A percentile compares a stretch with the other conserved stretches of the same genome.
Evolutionary conservation across 176 grass and related monocot genomes (phyloP).

Genomic region (Hsuehochloa calcarea): DNA sequence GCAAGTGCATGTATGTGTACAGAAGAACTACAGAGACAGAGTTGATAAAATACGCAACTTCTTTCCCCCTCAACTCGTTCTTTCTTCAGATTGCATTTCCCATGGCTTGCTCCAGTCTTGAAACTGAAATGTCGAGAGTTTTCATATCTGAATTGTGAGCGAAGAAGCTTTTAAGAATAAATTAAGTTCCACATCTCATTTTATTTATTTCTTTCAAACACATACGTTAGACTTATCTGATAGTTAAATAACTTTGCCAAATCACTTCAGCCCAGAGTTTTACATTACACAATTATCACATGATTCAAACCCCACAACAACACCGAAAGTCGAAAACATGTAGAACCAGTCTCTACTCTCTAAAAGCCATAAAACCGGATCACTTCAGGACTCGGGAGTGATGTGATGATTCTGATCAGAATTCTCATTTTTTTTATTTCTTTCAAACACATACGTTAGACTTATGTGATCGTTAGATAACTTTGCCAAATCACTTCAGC

Average conservation of each 20-base stretch:
- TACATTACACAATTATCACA: neutral
- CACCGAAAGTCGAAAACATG: neutral
- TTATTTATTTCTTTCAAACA: neutral
- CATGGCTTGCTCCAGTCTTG: neutral
- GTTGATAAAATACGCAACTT: neutral
- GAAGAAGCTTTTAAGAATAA: neutral
- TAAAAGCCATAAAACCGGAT: neutral
- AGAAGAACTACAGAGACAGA: neutral
- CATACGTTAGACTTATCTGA: neutral
- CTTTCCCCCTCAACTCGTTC: neutral
- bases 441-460: neutral
- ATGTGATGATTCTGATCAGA: neutral
- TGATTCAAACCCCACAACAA: neutral
- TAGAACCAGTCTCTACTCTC: neutral
- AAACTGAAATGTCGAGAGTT: neutral
- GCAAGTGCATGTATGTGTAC: neutral
- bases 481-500: neutral
- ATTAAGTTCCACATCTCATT: neutral
- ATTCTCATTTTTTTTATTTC: constrained; percentile 9
- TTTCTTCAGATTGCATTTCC: neutral
- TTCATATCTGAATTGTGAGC: neutral
- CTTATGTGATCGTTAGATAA: neutral
- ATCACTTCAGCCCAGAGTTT: neutral
- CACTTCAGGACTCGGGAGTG: neutral
- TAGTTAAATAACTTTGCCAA: neutral